Percentiles rank a stretch among this genome's conserved stretches.
Conservation (phyloP, 2,329 filamentous ascomycete species). For the Penicillium sp. region DNA sequence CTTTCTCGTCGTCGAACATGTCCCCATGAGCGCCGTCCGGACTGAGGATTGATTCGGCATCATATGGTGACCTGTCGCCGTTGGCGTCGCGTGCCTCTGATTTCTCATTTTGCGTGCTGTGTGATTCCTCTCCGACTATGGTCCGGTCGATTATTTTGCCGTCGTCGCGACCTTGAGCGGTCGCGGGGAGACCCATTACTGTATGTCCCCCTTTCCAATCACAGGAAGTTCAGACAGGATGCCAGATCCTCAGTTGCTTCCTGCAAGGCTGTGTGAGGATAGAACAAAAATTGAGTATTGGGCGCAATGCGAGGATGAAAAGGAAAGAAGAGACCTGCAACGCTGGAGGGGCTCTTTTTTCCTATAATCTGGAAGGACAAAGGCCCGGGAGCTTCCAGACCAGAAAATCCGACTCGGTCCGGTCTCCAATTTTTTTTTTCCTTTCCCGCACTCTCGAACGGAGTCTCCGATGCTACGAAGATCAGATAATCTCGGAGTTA, state of each 20-base stretch:
- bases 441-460: not conserved
- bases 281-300: not conserved
- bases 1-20: conserved; percentile 18
- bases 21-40: not conserved
- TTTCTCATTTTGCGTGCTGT: not conserved
- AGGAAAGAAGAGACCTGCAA: not conserved
- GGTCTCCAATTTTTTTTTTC: not conserved
- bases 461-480: not conserved
- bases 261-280: not conserved
- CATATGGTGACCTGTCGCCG: not conserved
- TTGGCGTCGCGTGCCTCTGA: not conserved
- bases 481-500: conserved; percentile 3
- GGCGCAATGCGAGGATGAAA: not conserved
- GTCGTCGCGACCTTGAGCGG: not conserved
- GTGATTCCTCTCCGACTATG: not conserved
- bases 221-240: not conserved
- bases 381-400: not conserved
- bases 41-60: not conserved
- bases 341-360: too few relatives aligned
- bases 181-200: conserved; percentile 6
- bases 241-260: not conserved
- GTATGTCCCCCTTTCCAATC: not conserved
- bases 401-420: not conserved
- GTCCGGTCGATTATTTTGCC: not conserved
- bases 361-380: not conserved